phyloP scores from a whole-genome alignment of 2,329 filamentous ascomycete species.

The Fusarium buxicola region DNA sequence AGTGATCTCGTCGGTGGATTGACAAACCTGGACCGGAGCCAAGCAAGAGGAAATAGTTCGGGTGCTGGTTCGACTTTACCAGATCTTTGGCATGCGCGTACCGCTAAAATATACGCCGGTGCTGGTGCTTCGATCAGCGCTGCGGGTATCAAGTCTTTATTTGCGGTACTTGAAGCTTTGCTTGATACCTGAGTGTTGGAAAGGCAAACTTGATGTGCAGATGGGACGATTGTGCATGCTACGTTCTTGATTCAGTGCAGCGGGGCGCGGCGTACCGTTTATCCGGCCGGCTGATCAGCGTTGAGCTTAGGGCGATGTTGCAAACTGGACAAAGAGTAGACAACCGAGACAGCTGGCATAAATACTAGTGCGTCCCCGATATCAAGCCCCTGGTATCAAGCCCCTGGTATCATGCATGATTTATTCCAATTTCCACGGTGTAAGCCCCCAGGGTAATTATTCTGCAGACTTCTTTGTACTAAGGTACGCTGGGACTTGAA shows the following conservation, averaged over 20 bases:
- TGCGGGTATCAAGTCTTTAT: neutral
- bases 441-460: no score
- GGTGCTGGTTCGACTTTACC: constrained; percentile 3
- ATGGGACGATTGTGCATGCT: neutral
- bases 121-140: neutral
- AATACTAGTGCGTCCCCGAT: neutral
- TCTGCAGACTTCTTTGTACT: constrained; percentile 3
- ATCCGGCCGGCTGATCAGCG: constrained; percentile 24
- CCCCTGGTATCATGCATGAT: neutral
- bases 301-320: constrained; percentile 4
- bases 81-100: constrained; percentile 38
- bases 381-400: neutral
- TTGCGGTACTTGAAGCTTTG: neutral
- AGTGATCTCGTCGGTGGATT: constrained; percentile 34
- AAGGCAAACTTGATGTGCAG: constrained; percentile 4
- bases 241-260: constrained; percentile 7
- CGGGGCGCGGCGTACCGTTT: constrained; percentile 16
- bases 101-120: constrained; percentile 19
- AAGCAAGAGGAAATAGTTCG: constrained; percentile 27
- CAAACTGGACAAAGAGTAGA: neutral
- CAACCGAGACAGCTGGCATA: neutral
- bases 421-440: constrained; percentile 3
- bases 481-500: constrained; percentile 25
- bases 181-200: neutral
- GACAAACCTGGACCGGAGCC: constrained; percentile 8